phyloP scores from a whole-genome alignment of 352 stramenopile genomes.

The Aphanomyces invadans region DNA sequence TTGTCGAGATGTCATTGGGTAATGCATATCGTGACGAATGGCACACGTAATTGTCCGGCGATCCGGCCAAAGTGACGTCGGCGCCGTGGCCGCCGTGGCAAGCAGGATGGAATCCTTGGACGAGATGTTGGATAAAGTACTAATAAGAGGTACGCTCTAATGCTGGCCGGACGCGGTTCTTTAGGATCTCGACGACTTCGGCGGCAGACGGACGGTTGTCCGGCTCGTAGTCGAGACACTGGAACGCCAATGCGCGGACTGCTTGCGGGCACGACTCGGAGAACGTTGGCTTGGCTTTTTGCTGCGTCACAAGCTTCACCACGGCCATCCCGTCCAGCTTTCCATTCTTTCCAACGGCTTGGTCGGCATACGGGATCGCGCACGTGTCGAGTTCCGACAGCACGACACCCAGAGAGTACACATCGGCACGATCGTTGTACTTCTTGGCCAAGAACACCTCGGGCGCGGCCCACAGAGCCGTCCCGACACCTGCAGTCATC shows the following conservation, averaged over 20 bases:
- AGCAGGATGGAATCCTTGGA: too few relatives aligned
- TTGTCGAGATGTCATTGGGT: too few relatives aligned
- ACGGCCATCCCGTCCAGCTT: conserved; percentile 84
- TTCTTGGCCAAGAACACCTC: conserved; percentile 81
- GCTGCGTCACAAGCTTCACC: conserved; percentile 68
- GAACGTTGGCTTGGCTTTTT: conserved; percentile 51
- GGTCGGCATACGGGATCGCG: conserved; percentile 70
- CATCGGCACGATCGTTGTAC: conserved; percentile 81
- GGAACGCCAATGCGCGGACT: conserved; percentile 49
- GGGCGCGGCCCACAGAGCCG: conserved; percentile 62
- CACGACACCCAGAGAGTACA: conserved; percentile 80
- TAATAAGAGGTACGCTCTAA: neutral
- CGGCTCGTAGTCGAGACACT: conserved; percentile 22
- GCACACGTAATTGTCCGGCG: too few relatives aligned
- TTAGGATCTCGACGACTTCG: conserved; percentile 14
- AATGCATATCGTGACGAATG: too few relatives aligned
- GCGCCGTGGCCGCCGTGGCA: too few relatives aligned
- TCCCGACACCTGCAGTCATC: conserved; percentile 20
- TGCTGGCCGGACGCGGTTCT: conserved; percentile 4
- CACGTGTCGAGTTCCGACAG: conserved; percentile 74
- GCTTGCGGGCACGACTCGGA: conserved; percentile 39
- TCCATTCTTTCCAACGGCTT: conserved; percentile 54
- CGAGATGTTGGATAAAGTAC: neutral
- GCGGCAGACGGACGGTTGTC: conserved; percentile 3
- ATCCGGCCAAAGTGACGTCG: too few relatives aligned